phyloP scores from a whole-genome alignment of 345 rosid genomes.

The Rhodamnia rubescens region DNA sequence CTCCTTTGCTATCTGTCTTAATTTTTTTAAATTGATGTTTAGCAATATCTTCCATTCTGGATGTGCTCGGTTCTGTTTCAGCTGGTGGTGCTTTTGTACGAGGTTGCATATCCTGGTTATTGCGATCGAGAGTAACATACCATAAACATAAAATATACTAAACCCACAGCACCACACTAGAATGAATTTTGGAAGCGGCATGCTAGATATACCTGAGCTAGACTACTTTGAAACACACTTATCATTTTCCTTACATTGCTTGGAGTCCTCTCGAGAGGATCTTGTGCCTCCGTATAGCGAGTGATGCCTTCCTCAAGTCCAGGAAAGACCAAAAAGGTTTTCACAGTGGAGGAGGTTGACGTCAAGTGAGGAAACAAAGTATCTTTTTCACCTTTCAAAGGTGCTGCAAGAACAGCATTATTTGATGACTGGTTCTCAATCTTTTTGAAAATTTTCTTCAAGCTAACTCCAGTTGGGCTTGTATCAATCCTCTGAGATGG shows the following conservation, averaged over 20 bases:
- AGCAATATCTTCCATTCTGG: conserved; percentile 11
- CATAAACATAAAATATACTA: background rate
- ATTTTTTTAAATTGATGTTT: conserved; percentile 5
- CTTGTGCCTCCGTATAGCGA: background rate
- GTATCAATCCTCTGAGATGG: background rate
- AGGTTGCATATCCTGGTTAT: conserved; percentile 35
- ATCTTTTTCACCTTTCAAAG: conserved; percentile 8
- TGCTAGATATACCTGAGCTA: conserved; percentile 41
- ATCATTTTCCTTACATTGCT: conserved; percentile 69
- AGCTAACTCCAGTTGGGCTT: conserved; percentile 2
- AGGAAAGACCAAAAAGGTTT: background rate
- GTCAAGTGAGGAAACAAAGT: background rate
- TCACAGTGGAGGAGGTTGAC: conserved; percentile 4
- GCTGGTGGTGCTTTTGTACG: conserved; percentile 19
- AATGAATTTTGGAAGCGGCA: background rate
- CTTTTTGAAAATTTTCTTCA: background rate
- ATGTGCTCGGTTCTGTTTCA: conserved; percentile 14
- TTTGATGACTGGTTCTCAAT: conserved; percentile 3
- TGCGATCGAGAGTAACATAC: background rate
- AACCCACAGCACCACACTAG: background rate
- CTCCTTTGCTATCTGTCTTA: background rate
- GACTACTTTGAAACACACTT: conserved; percentile 57
- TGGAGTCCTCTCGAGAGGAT: conserved; percentile 15
- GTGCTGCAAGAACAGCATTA: conserved; percentile 6
- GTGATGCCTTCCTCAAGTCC: background rate